phyloP scores from a whole-genome alignment of 331 rosid genomes.

The Pyracantha coccinea region DNA sequence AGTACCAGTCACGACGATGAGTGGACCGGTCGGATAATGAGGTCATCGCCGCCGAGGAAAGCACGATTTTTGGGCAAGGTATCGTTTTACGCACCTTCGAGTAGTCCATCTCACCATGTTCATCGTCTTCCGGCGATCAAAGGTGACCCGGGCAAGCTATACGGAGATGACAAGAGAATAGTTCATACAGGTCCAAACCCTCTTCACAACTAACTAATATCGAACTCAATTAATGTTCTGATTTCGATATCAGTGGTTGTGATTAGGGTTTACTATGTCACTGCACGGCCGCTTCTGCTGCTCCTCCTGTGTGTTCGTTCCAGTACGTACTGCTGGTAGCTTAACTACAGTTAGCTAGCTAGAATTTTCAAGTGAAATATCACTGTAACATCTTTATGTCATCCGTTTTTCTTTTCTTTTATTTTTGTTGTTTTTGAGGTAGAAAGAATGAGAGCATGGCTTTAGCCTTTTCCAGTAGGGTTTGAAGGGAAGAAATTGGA shows the following conservation, averaged over 20 bases:
- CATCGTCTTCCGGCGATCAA: neutral
- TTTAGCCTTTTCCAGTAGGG: constrained; percentile 54
- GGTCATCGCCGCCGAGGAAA: constrained; percentile 16
- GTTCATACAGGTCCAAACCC: constrained; percentile 95
- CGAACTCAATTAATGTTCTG: neutral
- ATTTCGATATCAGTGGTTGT: neutral
- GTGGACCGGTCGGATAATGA: constrained; percentile 7
- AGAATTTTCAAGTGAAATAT: neutral
- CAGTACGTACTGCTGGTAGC: neutral
- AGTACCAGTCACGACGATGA: neutral
- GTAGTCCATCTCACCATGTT: constrained; percentile 1
- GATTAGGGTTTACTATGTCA: neutral
- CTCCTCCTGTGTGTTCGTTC: neutral
- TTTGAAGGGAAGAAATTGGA: constrained; percentile 8
- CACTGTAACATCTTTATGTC: constrained; percentile 21
- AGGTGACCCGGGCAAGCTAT: constrained; percentile 23
- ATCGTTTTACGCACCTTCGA: constrained; percentile 35
- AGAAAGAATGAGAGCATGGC: constrained; percentile 71
- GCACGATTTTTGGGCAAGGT: constrained; percentile 18
- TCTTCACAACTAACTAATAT: constrained; percentile 63
- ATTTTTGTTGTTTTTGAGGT: neutral
- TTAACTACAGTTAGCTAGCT: neutral
- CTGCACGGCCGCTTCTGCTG: neutral
- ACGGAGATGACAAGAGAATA: constrained; percentile 52
- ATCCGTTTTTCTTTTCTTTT: neutral